phyloP scores from a whole-genome alignment of 768 basidiomycete species.

The Royoungia palumana region DNA sequence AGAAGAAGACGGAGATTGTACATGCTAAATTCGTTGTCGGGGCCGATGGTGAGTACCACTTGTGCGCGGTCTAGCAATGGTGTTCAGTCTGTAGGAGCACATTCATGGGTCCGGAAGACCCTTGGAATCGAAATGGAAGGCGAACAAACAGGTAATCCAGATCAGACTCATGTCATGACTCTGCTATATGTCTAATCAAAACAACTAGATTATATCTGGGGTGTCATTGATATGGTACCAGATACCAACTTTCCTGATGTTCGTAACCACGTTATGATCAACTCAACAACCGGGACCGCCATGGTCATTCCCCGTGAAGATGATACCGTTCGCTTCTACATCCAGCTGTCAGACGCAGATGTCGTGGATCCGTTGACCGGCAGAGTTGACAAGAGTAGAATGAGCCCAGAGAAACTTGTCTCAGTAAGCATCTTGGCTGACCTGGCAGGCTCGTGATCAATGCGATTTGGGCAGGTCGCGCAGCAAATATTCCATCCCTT shows the following conservation, averaged over 20 bases:
- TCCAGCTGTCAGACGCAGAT: conserved; percentile 58
- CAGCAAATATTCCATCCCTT: conserved; percentile 57
- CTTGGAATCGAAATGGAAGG: conserved; percentile 46
- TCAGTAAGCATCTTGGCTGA: conserved; percentile 35
- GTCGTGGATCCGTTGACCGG: conserved; percentile 43
- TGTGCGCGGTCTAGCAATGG: neutral
- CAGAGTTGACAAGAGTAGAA: conserved; percentile 50
- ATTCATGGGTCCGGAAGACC: conserved; percentile 46
- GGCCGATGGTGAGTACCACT: conserved; percentile 30
- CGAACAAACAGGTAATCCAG: conserved; percentile 40
- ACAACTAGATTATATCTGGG: conserved; percentile 70
- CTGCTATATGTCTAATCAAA: neutral
- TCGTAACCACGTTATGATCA: conserved; percentile 58
- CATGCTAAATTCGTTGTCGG: conserved; percentile 36
- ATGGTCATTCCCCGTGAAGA: conserved; percentile 74
- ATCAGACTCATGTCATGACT: neutral
- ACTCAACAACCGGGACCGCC: conserved; percentile 63
- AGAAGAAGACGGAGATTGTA: conserved; percentile 30
- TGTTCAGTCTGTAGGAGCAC: conserved; percentile 31
- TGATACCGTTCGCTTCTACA: conserved; percentile 66
- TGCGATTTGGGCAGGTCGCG: conserved; percentile 41
- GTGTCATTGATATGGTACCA: conserved; percentile 69
- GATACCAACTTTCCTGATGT: conserved; percentile 78
- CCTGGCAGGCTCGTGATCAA: neutral
- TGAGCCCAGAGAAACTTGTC: conserved; percentile 50